Evolutionary conservation across 352 stramenopile species (phyloP).

Genomic region (Plasmopara muralis): DNA sequence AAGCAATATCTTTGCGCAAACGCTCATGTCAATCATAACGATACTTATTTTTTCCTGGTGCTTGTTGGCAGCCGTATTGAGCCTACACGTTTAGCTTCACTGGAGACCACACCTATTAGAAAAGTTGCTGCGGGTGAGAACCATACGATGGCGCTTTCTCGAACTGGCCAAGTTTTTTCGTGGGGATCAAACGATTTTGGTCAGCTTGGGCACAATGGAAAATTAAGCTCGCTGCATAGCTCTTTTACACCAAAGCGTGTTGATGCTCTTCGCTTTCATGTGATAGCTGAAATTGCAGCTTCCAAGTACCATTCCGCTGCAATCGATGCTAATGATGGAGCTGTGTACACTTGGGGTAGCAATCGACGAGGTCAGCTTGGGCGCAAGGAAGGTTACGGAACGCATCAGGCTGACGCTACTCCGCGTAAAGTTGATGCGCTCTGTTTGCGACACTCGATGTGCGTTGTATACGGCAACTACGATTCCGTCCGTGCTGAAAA

Average conservation of each 20-base stretch:
- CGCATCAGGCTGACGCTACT: slow-evolving; percentile 49
- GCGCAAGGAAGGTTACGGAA: slow-evolving; percentile 66
- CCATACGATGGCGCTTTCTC: slow-evolving; percentile 67
- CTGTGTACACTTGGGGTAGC: slow-evolving; percentile 71
- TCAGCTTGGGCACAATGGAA: slow-evolving; percentile 59
- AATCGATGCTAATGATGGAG: slow-evolving; percentile 36
- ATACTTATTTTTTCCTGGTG: neutral
- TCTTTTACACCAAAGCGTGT: slow-evolving; percentile 66
- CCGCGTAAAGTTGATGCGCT: slow-evolving; percentile 58
- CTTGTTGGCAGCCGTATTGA: slow-evolving; percentile 48
- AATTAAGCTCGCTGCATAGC: slow-evolving; percentile 46
- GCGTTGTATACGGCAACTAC: slow-evolving; percentile 54
- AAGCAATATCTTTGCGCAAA: slow-evolving; percentile 10
- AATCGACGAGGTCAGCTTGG: slow-evolving; percentile 78
- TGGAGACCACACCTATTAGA: slow-evolving; percentile 50
- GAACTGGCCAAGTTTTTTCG: slow-evolving; percentile 61
- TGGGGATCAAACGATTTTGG: slow-evolving; percentile 83
- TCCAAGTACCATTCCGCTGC: slow-evolving; percentile 69
- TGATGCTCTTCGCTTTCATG: slow-evolving; percentile 51
- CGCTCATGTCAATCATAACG: neutral
- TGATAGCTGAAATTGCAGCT: slow-evolving; percentile 56
- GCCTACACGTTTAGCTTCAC: slow-evolving; percentile 36
- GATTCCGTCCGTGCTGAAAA: slow-evolving; percentile 36
- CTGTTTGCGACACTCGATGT: slow-evolving; percentile 40
- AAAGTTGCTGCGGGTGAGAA: slow-evolving; percentile 75